phyloP scores from a whole-genome alignment of 345 rosid species.

The Eucalyptus tenuipes region DNA sequence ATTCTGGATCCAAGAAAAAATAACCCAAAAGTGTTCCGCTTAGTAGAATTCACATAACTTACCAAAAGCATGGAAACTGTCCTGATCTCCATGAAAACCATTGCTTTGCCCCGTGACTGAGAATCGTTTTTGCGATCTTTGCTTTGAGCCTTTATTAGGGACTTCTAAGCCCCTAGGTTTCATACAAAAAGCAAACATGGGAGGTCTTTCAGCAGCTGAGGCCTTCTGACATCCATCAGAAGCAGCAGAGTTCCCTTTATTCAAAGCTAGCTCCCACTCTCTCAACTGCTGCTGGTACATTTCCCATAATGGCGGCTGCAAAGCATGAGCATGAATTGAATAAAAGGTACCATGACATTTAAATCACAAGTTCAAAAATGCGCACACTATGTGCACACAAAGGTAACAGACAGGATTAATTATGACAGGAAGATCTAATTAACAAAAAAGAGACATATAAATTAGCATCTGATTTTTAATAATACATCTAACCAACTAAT shows the following conservation, averaged over 20 bases:
- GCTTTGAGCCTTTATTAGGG: constrained; percentile 82
- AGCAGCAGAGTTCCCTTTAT: constrained; percentile 20
- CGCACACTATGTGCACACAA: not conserved
- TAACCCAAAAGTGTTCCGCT: not conserved
- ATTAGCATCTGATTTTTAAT: not conserved
- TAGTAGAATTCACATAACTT: not conserved
- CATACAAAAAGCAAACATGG: constrained; percentile 94
- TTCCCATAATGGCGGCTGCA: constrained; percentile 88
- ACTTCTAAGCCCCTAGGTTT: constrained; percentile 96
- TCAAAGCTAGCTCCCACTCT: constrained; percentile 67
- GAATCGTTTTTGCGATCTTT: constrained; percentile 61
- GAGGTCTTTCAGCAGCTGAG: constrained; percentile 54
- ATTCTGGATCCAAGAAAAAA: not conserved
- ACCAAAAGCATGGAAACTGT: constrained; percentile 40
- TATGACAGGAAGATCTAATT: not conserved
- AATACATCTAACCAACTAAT: not conserved
- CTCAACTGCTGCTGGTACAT: constrained; percentile 66
- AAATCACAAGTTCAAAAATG: not conserved
- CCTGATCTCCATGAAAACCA: constrained; percentile 39
- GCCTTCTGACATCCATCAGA: constrained; percentile 41
- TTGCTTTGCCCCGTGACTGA: constrained; percentile 52
- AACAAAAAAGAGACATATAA: not conserved
- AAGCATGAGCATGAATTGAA: not conserved
- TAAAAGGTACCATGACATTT: not conserved
- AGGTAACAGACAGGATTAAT: not conserved